Percentiles rank a stretch among this genome's conserved stretches.
Conservation (phyloP, 2,329 filamentous ascomycete species). For the Cladosporium phlei region DNA sequence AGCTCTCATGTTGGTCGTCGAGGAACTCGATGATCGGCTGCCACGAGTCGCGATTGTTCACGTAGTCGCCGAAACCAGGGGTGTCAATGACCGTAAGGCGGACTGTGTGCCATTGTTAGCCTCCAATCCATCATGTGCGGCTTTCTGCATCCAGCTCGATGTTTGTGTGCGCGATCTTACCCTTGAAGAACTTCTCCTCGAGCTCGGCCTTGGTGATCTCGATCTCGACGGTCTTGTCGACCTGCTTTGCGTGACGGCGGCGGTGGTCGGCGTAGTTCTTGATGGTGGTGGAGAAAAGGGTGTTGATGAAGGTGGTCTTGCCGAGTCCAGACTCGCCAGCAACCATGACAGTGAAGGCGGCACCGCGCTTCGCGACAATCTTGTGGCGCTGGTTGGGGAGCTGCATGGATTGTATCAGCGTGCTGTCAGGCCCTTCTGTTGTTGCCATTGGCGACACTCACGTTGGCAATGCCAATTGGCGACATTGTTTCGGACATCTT, state of each 20-base stretch:
- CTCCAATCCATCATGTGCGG: too few relatives aligned
- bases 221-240: slow-evolving; percentile 99
- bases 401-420: slow-evolving; percentile 37
- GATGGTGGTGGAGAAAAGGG: slow-evolving; percentile 98
- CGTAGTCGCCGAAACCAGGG: slow-evolving; percentile 97
- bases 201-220: slow-evolving; percentile 99
- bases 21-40: slow-evolving; percentile 99
- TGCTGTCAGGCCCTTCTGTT: background rate
- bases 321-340: slow-evolving; percentile 96
- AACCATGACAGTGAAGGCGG: slow-evolving; percentile 99
- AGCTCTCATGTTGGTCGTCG: slow-evolving; percentile 99
- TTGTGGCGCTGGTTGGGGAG: slow-evolving; percentile 69
- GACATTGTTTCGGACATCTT: slow-evolving; percentile 61
- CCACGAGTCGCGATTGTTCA: slow-evolving; percentile 99
- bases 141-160: background rate
- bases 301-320: slow-evolving; percentile 99
- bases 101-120: too few relatives aligned
- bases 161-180: slow-evolving; percentile 43
- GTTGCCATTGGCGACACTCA: slow-evolving; percentile 41
- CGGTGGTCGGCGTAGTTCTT: slow-evolving; percentile 99
- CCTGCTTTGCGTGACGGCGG: slow-evolving; percentile 97
- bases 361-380: slow-evolving; percentile 78
- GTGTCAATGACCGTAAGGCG: slow-evolving; percentile 98
- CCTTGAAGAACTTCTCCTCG: slow-evolving; percentile 99
- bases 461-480: slow-evolving; percentile 71